Evolutionary conservation across 331 rosid species (phyloP), one percentile per base, ranked within the genome.

Genomic region (Malus hybrid): DNA sequence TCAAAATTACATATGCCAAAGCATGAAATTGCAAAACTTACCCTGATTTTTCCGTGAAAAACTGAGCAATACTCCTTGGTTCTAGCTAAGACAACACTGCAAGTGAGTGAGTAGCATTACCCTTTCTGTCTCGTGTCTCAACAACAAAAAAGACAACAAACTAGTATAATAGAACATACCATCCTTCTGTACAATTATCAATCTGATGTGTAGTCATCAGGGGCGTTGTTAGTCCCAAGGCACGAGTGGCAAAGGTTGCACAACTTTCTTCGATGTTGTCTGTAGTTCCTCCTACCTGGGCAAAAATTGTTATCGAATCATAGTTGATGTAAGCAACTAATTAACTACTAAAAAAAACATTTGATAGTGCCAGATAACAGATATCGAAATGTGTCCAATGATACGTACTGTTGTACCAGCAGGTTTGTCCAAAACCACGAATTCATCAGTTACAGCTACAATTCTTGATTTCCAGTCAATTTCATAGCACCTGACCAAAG

Each of bases 131-230:
- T 46, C 34, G 68, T 36, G 22, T 61, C 56, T 46, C 48, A 75
- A 46, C 46, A 70, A 69, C 11, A 65, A 77, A 68, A 42, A 64
- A 22, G 36, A 73, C 32, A 42, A 68, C 16, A 36, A 63, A 66
- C 19, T 71, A 55, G 10, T 10, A 52, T 13, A 62, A 73, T 75
- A 22, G 74, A 56, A 73, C 61, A 30, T 90, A 94, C 99, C 99
- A 94, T 89, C 99, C 97, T 81, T 94, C 97, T 0, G 99, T 92
- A 83, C 99, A 94, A 74, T 94, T 94, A 71, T 94, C 99, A 80
- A 94, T 94, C 85, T 94, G 99, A 86, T 92, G 99, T 44, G 99
- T 94, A 74, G 97, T 90, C 86, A 73, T 75, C 83, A 94, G 87
- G 20, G 99, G 90, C 73, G 73, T 64, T 68, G 92, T 76, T 66